These are phyloP conservation scores for Candida qinlingensis DNA, from an alignment of 805 yeast species.

Conservation along the genomic window DNA sequence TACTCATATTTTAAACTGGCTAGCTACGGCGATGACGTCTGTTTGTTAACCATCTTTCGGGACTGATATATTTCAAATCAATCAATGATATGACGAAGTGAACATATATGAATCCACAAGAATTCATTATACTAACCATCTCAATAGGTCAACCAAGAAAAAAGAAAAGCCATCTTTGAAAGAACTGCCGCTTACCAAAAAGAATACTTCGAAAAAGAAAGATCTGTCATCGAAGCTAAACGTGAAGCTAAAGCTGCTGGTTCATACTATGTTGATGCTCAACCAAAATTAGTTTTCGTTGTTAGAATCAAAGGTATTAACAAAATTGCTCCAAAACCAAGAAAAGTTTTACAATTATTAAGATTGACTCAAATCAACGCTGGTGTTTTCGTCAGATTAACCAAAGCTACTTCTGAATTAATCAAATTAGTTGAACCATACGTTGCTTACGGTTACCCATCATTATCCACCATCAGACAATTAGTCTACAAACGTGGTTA, in stretches of 20 bases:
- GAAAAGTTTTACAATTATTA: slow-evolving; percentile 93
- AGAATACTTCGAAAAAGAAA: slow-evolving; percentile 91
- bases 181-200: slow-evolving; percentile 95
- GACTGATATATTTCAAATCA: slow-evolving; percentile 37
- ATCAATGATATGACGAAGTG: neutral
- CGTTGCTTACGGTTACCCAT: slow-evolving; percentile 97
- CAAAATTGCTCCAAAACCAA: slow-evolving; percentile 99
- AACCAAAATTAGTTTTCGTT: slow-evolving; percentile 90
- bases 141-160: slow-evolving; percentile 42
- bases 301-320: slow-evolving; percentile 99
- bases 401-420: slow-evolving; percentile 93
- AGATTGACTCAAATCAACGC: slow-evolving; percentile 92
- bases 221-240: slow-evolving; percentile 79
- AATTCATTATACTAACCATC: neutral
- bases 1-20: slow-evolving; percentile 48
- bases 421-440: slow-evolving; percentile 93
- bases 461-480: slow-evolving; percentile 84
- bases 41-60: slow-evolving; percentile 78
- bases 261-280: slow-evolving; percentile 92
- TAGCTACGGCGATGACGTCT: slow-evolving; percentile 68
- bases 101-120: neutral
- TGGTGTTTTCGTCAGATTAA: slow-evolving; percentile 91
- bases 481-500: slow-evolving; percentile 95
- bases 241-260: slow-evolving; percentile 93
- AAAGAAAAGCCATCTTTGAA: slow-evolving; percentile 72